These are phyloP conservation scores for Sicyos baderoa DNA, from an alignment of 306 rosid species.

Conservation along the genomic window DNA sequence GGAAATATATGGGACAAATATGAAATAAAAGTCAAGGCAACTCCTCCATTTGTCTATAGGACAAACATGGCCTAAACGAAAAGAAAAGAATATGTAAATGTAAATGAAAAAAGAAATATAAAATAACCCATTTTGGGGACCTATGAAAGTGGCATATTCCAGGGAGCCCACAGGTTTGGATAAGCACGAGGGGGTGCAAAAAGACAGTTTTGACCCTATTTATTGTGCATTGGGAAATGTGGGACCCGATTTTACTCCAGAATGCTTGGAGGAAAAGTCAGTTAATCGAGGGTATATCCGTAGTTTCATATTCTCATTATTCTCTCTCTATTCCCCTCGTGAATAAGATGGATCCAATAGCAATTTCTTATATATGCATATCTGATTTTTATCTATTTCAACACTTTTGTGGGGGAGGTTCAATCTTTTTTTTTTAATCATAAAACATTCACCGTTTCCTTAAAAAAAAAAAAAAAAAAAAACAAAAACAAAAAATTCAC, in stretches of 20 bases:
- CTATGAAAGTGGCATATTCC: conserved; percentile 34
- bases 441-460: too few species aligned
- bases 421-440: too few species aligned
- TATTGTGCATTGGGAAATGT: not conserved
- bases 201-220: conserved; percentile 32
- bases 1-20: too few species aligned
- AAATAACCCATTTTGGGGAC: conserved; percentile 9
- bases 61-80: too few species aligned
- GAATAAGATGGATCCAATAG: conserved; percentile 15
- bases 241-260: conserved; percentile 27
- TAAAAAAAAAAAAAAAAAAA: too few species aligned
- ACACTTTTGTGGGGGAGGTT: too few species aligned
- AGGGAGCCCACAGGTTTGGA: conserved; percentile 35
- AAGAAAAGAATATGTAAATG: not conserved
- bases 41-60: too few species aligned
- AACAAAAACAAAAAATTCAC: too few species aligned
- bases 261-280: conserved; percentile 31
- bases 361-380: not conserved
- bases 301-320: conserved; percentile 3
- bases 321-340: not conserved
- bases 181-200: conserved; percentile 29
- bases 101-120: not conserved
- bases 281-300: conserved; percentile 11
- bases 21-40: too few species aligned
- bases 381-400: too few species aligned